Evolutionary conservation across 805 yeast species (phyloP), one percentile per base, ranked within the genome.

Genomic region (Candida adriatica): DNA sequence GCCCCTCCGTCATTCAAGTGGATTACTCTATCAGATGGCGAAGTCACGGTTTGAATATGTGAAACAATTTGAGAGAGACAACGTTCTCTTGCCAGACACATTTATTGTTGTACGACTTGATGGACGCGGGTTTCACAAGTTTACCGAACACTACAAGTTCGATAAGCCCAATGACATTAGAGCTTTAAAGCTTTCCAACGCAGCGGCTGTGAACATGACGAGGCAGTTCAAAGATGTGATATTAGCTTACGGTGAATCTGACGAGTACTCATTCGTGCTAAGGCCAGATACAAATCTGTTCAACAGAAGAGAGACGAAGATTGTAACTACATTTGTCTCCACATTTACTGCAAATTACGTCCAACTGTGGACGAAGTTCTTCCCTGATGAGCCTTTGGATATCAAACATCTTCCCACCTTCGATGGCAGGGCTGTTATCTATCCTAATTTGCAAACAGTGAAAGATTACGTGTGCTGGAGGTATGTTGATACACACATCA

Each of bases 401-500:
- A 33, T 62, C 1, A 69, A 63, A 10, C 66, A 77, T 37, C 53
- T 90, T 21, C 97, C 98, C 0, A 76, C 82, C 11, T 92, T 92
- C 55, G 98, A 92, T 56, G 87, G 94, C 0, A 62, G 98, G 28
- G 94, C 94, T 2, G 92, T 92, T 7, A 58, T 75, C 1, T 92
- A 92, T 45, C 98, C 98, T 0, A 73, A 68, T 33, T 42, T 62
- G 13, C 47, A 60, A 5, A 59, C 64, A 1, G 63, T 90, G 2
- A 65, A 84, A 34, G 97, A 90, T 55, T 92, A 92, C 52, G 70
- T 92, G 42, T 63, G 82, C 35, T 92, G 98, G 98, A 69, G 98
- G 43, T 96, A 85, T 52, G 97, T 80, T 2, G 98, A 92, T 53
- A 92, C 92, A 31, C 98, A 92, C 59, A 92, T 92, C 34, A 92